Conservation (phyloP, 768 basidiomycete genomes). For the Coprinellus micaceus region DNA sequence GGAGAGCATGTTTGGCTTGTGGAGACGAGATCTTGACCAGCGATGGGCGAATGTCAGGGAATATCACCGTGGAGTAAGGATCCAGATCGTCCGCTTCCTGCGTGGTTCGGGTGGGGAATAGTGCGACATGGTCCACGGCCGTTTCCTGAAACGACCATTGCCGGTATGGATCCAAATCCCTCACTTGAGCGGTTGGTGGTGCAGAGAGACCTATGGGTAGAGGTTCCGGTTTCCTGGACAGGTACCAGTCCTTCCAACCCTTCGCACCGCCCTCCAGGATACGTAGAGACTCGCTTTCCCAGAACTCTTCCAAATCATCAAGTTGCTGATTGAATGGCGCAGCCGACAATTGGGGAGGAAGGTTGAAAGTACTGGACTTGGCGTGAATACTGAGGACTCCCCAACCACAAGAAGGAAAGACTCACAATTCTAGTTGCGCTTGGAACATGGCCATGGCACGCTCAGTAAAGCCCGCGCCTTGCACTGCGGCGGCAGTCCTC, state of each 20-base stretch:
- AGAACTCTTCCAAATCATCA: constrained; percentile 69
- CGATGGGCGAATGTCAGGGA: constrained; percentile 64
- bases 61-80: constrained; percentile 70
- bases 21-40: constrained; percentile 46
- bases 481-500: constrained; percentile 60
- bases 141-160: constrained; percentile 63
- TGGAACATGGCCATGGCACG: constrained; percentile 76
- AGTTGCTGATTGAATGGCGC: constrained; percentile 47
- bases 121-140: constrained; percentile 38
- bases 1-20: constrained; percentile 52
- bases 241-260: constrained; percentile 69
- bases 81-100: constrained; percentile 51
- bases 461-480: constrained; percentile 70
- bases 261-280: constrained; percentile 60
- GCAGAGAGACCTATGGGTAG: background rate
- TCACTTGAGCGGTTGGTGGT: constrained; percentile 8
- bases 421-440: constrained; percentile 80
- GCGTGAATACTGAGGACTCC: background rate
- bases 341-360: constrained; percentile 43
- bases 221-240: constrained; percentile 36
- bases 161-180: constrained; percentile 58
- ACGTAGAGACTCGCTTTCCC: constrained; percentile 82
- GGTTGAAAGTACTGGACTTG: constrained; percentile 50
- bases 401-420: constrained; percentile 1
- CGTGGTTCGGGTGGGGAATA: constrained; percentile 52